Evolutionary conservation across 768 basidiomycete species (phyloP).

Genomic region (Hygrophorus russula): DNA sequence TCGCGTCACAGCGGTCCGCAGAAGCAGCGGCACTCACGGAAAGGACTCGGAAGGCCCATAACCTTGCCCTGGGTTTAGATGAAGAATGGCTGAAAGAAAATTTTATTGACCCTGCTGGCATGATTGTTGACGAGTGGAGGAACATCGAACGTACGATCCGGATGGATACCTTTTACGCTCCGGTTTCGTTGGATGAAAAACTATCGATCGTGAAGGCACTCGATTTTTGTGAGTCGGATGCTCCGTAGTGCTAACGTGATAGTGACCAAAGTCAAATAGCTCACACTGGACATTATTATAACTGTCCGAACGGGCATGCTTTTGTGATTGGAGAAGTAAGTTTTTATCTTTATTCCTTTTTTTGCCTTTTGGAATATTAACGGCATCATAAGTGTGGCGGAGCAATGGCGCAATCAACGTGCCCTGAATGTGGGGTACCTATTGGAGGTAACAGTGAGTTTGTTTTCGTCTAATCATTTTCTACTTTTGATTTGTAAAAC

Average conservation of each 20-base stretch:
- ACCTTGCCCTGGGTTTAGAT: conserved; percentile 7
- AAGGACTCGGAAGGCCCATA: conserved; percentile 11
- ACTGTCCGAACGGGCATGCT: conserved; percentile 48
- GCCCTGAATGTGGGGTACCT: conserved; percentile 45
- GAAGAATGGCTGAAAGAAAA: conserved; percentile 34
- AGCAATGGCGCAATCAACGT: conserved; percentile 32
- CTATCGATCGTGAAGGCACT: conserved; percentile 38
- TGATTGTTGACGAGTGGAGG: conserved; percentile 37
- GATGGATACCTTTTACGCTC: conserved; percentile 34
- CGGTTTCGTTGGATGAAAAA: conserved; percentile 43
- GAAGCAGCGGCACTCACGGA: conserved; percentile 7
- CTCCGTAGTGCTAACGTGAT: neutral
- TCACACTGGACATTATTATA: conserved; percentile 35
- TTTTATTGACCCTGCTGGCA: conserved; percentile 23
- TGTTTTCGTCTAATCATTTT: no score
- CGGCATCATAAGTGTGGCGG: conserved; percentile 40
- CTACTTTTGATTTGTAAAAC: no score
- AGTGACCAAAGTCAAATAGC: conserved; percentile 13
- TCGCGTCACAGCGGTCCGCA: conserved; percentile 7
- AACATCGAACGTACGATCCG: conserved; percentile 27
- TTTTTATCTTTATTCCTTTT: neutral
- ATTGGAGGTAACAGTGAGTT: conserved; percentile 32
- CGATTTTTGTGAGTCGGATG: conserved; percentile 29
- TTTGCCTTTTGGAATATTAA: neutral
- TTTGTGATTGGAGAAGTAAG: conserved; percentile 48